phyloP scores from a whole-genome alignment of 768 basidiomycete species.

The Pilatotrama ljubarskyi region DNA sequence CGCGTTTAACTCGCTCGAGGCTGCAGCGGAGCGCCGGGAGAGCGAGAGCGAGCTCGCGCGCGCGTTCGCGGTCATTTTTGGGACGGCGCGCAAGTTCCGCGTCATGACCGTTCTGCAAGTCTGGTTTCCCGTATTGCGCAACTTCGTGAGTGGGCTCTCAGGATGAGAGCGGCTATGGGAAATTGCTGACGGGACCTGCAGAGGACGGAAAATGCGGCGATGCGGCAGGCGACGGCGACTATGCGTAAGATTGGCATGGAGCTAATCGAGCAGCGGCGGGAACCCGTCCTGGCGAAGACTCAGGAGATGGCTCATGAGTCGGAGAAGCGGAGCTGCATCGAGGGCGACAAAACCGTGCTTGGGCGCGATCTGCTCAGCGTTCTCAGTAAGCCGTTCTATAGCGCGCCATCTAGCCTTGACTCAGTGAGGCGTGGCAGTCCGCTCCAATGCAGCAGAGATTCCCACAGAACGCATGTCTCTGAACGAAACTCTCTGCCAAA shows the following conservation, averaged over 20 bases:
- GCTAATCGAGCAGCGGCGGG: conserved; percentile 52
- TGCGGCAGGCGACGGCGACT: conserved; percentile 45
- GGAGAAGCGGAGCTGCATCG: conserved; percentile 5
- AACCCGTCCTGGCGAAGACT: conserved; percentile 30
- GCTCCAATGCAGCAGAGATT: conserved; percentile 53
- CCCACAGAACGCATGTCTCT: conserved; percentile 52
- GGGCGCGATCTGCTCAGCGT: conserved; percentile 57
- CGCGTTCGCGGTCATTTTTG: conserved; percentile 56
- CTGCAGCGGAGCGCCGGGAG: conserved; percentile 30
- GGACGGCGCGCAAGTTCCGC: conserved; percentile 52
- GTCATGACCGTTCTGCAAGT: conserved; percentile 53
- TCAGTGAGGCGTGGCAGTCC: conserved; percentile 45
- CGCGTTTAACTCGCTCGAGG: conserved; percentile 52
- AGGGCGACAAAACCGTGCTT: conserved; percentile 35
- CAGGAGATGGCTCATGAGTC: conserved; percentile 20
- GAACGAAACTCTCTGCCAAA: conserved; percentile 61
- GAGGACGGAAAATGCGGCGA: conserved; percentile 47
- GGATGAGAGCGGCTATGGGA: not conserved
- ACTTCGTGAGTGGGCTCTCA: conserved; percentile 59
- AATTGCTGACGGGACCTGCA: conserved; percentile 24
- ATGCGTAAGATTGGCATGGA: conserved; percentile 54
- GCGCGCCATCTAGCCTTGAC: too few relatives aligned
- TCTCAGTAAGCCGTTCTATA: conserved; percentile 23
- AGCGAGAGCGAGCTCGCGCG: conserved; percentile 53
- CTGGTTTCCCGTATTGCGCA: conserved; percentile 57